These are phyloP conservation scores for Dipsacomyces acuminosporus DNA, from an alignment of 371 early-diverging fungal genomes.

Conservation along the genomic window DNA sequence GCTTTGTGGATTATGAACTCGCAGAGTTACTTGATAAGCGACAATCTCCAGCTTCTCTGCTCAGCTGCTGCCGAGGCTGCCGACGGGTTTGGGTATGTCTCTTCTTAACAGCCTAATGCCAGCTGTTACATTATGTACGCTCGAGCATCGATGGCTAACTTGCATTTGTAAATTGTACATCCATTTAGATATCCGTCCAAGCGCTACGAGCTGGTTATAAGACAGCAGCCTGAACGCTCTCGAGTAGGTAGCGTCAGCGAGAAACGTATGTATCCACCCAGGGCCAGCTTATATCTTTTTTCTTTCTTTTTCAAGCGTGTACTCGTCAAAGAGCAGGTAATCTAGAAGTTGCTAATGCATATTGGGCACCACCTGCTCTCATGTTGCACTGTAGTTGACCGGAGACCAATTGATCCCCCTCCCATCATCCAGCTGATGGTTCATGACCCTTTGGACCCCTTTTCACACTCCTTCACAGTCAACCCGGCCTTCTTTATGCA, in stretches of 20 bases:
- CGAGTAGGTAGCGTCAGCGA: constrained; percentile 92
- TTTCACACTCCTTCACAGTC: constrained; percentile 13
- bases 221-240: constrained; percentile 91
- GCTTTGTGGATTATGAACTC: too few species aligned
- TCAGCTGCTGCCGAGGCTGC: constrained; percentile 35
- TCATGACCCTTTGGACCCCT: constrained; percentile 50
- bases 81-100: constrained; percentile 4
- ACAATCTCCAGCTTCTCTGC: constrained; percentile 41
- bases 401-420: constrained; percentile 92
- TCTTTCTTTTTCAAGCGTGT: too few species aligned
- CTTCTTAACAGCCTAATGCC: neutral
- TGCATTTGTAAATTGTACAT: too few species aligned
- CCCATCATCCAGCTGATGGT: constrained; percentile 80
- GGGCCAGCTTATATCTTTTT: too few species aligned
- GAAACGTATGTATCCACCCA: constrained; percentile 64
- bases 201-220: constrained; percentile 56
- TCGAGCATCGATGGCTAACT: too few species aligned
- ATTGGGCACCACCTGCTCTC: neutral
- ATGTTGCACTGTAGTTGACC: constrained; percentile 69
- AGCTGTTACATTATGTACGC: too few species aligned
- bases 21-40: constrained; percentile 1
- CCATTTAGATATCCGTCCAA: constrained; percentile 2
- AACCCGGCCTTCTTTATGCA: constrained; percentile 42
- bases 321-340: too few species aligned
- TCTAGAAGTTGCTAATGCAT: neutral